Evolutionary conservation across 345 rosid genomes (phyloP).

Genomic region (Dipteronia dyeriana): DNA sequence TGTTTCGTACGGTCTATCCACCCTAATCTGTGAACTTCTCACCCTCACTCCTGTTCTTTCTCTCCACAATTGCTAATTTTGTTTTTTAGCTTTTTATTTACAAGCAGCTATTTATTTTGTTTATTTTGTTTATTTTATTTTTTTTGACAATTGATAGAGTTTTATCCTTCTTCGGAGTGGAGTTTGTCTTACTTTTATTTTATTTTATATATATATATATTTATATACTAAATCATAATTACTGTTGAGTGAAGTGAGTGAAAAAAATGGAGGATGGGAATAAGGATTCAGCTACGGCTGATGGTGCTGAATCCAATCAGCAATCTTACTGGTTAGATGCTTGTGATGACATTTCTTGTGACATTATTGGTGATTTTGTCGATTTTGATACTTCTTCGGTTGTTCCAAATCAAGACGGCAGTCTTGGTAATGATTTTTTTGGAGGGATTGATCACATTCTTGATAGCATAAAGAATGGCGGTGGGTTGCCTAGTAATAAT

Average conservation of each 20-base stretch:
- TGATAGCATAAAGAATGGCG: conserved; percentile 79
- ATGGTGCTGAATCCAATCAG: conserved; percentile 32
- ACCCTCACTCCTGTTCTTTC: conserved; percentile 17
- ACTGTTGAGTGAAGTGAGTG: neutral
- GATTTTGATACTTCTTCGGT: conserved; percentile 64
- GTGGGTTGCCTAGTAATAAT: conserved; percentile 44
- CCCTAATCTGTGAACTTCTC: conserved; percentile 51
- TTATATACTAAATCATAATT: conserved; percentile 1
- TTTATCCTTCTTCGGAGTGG: neutral
- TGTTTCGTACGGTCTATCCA: conserved; percentile 90
- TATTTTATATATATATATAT: too few species aligned
- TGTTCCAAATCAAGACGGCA: conserved; percentile 41
- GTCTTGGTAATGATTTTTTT: conserved; percentile 60
- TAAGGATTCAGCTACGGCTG: conserved; percentile 40
- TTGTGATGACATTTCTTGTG: conserved; percentile 78
- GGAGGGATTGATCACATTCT: conserved; percentile 94
- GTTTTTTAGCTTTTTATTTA: neutral
- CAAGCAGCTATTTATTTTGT: neutral
- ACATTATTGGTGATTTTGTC: conserved; percentile 63
- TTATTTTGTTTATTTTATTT: neutral
- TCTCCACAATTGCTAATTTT: conserved; percentile 10
- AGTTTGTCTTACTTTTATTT: neutral
- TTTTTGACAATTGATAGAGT: neutral
- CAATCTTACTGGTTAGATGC: conserved; percentile 97
- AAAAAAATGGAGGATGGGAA: conserved; percentile 46